These are phyloP conservation scores for Chalciporus chontae DNA, from an alignment of 768 basidiomycete genomes.

Conservation along the genomic window DNA sequence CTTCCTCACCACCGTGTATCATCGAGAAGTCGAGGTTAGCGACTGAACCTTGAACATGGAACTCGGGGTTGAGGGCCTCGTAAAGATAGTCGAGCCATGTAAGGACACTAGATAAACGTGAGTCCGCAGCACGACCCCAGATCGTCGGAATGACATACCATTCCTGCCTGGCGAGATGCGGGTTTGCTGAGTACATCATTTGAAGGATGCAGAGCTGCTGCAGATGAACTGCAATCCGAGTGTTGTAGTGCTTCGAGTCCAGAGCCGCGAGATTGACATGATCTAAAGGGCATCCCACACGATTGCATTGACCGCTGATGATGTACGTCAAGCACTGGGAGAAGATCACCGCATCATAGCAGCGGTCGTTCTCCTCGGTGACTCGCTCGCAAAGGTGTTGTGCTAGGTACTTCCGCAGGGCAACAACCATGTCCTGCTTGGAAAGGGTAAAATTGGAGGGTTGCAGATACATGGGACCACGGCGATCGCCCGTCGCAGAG, in stretches of 20 bases:
- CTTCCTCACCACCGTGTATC: conserved; percentile 39
- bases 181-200: conserved; percentile 18
- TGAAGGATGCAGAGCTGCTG: conserved; percentile 49
- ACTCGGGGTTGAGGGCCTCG: conserved; percentile 47
- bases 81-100: conserved; percentile 47
- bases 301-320: conserved; percentile 32
- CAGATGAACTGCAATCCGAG: conserved; percentile 42
- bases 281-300: conserved; percentile 32
- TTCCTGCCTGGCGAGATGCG: not conserved
- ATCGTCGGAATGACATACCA: conserved; percentile 4
- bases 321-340: conserved; percentile 38
- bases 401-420: conserved; percentile 25
- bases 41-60: conserved; percentile 42
- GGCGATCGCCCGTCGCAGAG: not conserved
- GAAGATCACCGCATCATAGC: conserved; percentile 30
- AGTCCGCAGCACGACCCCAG: not conserved
- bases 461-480: not conserved
- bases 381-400: conserved; percentile 29
- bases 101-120: not conserved
- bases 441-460: conserved; percentile 9
- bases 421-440: conserved; percentile 16
- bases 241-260: conserved; percentile 36
- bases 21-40: conserved; percentile 31
- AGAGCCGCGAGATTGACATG: conserved; percentile 31
- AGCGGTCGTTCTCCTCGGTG: conserved; percentile 31